Conservation (phyloP, 1,284 basidiomycete species). For the Malassezia sympodialis region DNA sequence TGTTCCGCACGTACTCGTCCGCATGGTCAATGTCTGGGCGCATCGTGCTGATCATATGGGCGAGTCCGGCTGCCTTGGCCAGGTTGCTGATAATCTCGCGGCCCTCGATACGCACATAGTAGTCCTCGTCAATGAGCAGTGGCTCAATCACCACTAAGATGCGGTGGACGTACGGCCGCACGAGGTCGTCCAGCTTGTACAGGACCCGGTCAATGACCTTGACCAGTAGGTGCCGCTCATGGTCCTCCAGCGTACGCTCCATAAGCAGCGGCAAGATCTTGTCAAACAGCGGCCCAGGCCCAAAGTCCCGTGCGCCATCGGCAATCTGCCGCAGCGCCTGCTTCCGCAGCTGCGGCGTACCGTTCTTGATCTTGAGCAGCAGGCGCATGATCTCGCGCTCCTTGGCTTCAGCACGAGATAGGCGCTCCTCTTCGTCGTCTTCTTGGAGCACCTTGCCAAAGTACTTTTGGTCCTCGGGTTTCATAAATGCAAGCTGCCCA, state of each 20-base stretch:
- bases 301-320: slow-evolving; percentile 98
- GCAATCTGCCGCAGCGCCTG: slow-evolving; percentile 95
- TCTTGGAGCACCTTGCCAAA: slow-evolving; percentile 93
- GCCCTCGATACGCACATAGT: slow-evolving; percentile 97
- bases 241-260: slow-evolving; percentile 97
- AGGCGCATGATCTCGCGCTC: slow-evolving; percentile 99
- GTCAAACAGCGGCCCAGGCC: slow-evolving; percentile 96
- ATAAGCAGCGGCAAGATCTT: slow-evolving; percentile 97
- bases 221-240: slow-evolving; percentile 94
- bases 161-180: slow-evolving; percentile 97
- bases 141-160: slow-evolving; percentile 99
- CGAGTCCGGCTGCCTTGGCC: slow-evolving; percentile 94
- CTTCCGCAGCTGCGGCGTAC: slow-evolving; percentile 94
- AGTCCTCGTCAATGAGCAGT: slow-evolving; percentile 96
- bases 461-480: slow-evolving; percentile 93
- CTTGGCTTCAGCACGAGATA: slow-evolving; percentile 96
- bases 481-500: slow-evolving; percentile 93
- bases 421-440: slow-evolving; percentile 63
- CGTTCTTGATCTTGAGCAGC: slow-evolving; percentile 98
- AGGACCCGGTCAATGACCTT: slow-evolving; percentile 98
- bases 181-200: slow-evolving; percentile 97
- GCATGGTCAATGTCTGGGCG: slow-evolving; percentile 98
- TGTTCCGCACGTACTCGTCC: slow-evolving; percentile 98
- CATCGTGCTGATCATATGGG: slow-evolving; percentile 99
- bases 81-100: slow-evolving; percentile 98